Evolutionary conservation across 768 basidiomycete genomes (phyloP), one percentile per base, ranked within the genome.

Genomic region (Russula earlei): DNA sequence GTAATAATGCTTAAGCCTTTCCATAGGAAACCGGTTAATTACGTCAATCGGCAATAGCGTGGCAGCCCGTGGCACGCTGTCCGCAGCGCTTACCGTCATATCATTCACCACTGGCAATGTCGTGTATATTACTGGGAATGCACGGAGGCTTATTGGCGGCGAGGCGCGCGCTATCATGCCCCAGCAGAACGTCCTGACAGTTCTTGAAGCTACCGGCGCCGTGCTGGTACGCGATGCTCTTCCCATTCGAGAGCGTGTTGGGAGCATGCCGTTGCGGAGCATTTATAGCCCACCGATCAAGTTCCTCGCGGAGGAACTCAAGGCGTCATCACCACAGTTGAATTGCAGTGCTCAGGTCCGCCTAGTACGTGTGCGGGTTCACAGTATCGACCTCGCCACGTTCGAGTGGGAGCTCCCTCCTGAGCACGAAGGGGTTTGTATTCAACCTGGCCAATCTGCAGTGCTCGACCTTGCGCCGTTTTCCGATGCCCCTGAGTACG

Each of bases 21-120:
- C 6, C 15, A 2, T 42, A 82, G 82, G 82, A 1, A 84, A 85
- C 62, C 74, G 81, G 3, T 68, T 82, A 50, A 75, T 85, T 76
- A 82, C 78, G 19, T 81, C 82, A 15, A 67, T 85, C 12, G 82
- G 83, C 2, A 83, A 84, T 56, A 77, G 83, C 29, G 77, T 80
- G 57, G 31, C 17, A 43, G 22, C 14, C 14, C 5, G 20, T 36
- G 71, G 73, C 20, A 81, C 78, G 0, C 78, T 79, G 4, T 63
- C 79, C 2, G 83, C 83, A 4, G 77, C 76, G 0, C 69, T 84
- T 14, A 78, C 79, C n/a, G 77, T 84, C 55, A 65, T 79, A 7
- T 74, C 73, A 19, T 84, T 80, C 62, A 67, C 68, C 11, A 74
- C 72, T 0, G 83, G 84, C 3, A 69, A 78, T 31, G 72, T 84